Conservation (phyloP, 2,329 filamentous ascomycete genomes). For the Fusarium sp. region DNA sequence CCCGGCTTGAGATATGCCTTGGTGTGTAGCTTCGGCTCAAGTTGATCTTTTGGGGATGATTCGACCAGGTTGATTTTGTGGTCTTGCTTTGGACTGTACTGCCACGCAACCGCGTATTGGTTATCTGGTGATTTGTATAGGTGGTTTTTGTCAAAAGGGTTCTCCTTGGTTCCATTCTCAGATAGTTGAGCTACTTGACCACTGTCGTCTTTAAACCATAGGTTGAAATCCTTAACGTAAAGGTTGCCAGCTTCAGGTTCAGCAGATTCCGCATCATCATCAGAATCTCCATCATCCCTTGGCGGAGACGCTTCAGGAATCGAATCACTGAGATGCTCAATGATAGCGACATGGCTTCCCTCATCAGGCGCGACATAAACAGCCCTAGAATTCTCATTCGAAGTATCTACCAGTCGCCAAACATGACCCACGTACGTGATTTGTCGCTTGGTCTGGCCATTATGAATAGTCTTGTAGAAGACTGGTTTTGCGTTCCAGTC, state of each 20-base stretch:
- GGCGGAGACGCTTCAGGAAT: background rate
- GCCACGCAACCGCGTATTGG: constrained; percentile 40
- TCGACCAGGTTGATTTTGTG: constrained; percentile 41
- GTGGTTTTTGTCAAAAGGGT: constrained; percentile 34
- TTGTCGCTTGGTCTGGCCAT: constrained; percentile 29
- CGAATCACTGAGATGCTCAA: constrained; percentile 20
- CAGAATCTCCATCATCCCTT: background rate
- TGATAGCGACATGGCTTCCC: constrained; percentile 26
- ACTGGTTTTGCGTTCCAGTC: constrained; percentile 36
- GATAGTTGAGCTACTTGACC: constrained; percentile 33
- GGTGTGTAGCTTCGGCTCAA: constrained; percentile 44
- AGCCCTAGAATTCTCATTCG: constrained; percentile 14
- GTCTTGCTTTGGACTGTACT: constrained; percentile 39
- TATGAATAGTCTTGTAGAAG: constrained; percentile 32
- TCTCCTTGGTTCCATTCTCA: constrained; percentile 30
- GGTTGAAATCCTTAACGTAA: constrained; percentile 21
- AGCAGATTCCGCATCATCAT: background rate
- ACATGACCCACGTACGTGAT: constrained; percentile 40
- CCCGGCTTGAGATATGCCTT: constrained; percentile 47
- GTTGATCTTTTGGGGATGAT: constrained; percentile 46
- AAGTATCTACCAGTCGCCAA: constrained; percentile 37
- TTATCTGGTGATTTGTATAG: constrained; percentile 36
- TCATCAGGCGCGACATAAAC: constrained; percentile 33
- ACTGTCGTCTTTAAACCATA: constrained; percentile 19
- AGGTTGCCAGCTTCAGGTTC: background rate